Evolutionary conservation across 2,329 filamentous ascomycete species (phyloP), one percentile per base, ranked within the genome.

Genomic region (Ophiostoma fasciatum): DNA sequence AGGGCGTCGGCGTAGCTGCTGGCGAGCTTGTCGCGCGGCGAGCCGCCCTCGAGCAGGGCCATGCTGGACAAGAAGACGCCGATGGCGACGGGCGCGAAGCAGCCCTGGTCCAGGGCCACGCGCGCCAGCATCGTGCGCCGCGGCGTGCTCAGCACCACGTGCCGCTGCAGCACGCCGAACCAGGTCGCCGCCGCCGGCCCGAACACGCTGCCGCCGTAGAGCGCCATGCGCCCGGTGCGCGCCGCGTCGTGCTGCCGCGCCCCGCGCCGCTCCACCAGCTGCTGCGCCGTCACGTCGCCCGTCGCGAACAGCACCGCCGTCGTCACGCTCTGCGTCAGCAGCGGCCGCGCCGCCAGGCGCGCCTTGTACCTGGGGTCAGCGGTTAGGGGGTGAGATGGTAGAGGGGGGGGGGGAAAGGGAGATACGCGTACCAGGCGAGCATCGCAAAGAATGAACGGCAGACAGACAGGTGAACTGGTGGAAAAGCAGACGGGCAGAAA

Each of bases 281-380:
- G 88, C 60, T 98, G 90, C 26, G 90, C 84, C 46, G 92, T 77
- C 42, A 80, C 67, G 61, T 98, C 90, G 50, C 90, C 90, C 12
- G 85, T 82, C 40, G 81, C 87, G 56, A 96, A 98, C 44, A 98
- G 77, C 41, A 96, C 71, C 33, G 83, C 81, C 27, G 88, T 94
- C 38, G 85, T 93, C 49, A 94, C 63, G 54, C 79, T 82, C 65
- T 94, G 84, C 10, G 88, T 96, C 51, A 94, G 73, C 48, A 96
- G 65, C 41, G 88, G 88, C 52, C 82, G 74, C 50, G 75, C 71
- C 48, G 80, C 78, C 54, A 94, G 68, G 58, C 74, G 81, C 52
- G 74, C 67, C 61, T 92, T 84, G 64, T 96, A 96, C 85, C 87
- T 82, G 49, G 22, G 31, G 28, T 36, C 15, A 31, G 34, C 14